A percentile compares a stretch with the other conserved stretches of the same genome.
Conservation (phyloP, 768 basidiomycete species). For the Lactifluus echinatus region DNA sequence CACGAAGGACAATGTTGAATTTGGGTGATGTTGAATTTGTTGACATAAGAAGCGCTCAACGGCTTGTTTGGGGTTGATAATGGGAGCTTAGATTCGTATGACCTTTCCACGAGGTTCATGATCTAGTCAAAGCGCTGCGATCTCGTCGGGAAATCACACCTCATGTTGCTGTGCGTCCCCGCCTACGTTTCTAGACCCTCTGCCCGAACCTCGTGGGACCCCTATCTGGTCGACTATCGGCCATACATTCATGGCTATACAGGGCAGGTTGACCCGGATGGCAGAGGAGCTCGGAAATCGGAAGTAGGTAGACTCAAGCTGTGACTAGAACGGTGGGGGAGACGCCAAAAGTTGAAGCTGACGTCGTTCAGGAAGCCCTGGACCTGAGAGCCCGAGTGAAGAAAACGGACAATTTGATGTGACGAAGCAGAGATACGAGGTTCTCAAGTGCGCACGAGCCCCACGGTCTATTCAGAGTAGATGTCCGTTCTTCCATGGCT, state of each 20-base stretch:
- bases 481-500: not conserved
- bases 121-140: constrained; percentile 3
- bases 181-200: constrained; percentile 1
- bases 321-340: not conserved
- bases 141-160: not conserved
- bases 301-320: not conserved
- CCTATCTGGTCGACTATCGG: not conserved
- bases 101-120: constrained; percentile 11
- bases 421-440: not conserved
- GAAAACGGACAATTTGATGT: not conserved
- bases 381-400: not conserved
- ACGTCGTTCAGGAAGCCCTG: not conserved
- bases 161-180: constrained; percentile 4
- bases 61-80: constrained; percentile 8
- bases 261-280: not conserved
- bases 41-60: constrained; percentile 11
- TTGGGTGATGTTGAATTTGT: constrained; percentile 9
- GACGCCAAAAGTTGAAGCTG: not conserved
- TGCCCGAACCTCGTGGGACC: constrained; percentile 9
- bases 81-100: not conserved
- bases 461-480: not conserved
- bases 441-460: not conserved
- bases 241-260: not conserved
- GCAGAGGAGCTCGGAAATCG: not conserved
- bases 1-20: constrained; percentile 4